Evolutionary conservation across 192 early-diverging fungal genomes (phyloP).

Genomic region (Oehlia diaphana): DNA sequence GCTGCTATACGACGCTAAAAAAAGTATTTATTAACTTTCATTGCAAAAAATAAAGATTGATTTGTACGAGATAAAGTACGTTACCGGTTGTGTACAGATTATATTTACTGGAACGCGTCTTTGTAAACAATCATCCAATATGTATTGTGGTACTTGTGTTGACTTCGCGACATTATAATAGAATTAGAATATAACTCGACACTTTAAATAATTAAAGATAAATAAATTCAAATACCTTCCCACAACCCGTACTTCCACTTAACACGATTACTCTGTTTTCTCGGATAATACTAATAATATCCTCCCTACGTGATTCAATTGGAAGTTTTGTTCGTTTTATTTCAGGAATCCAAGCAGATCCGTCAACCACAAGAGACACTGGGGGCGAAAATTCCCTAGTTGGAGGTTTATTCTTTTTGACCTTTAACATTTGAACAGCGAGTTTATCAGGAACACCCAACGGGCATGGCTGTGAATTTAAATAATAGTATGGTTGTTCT

Average conservation of each 20-base stretch:
- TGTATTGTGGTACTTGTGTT: slow-evolving; percentile 38
- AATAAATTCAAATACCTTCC: slow-evolving; percentile 28
- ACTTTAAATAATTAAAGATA: not conserved
- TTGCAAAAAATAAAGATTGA: not conserved
- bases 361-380: not conserved
- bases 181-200: not conserved
- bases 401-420: slow-evolving; percentile 13
- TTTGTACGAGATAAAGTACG: not conserved
- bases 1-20: slow-evolving; percentile 34
- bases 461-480: not conserved
- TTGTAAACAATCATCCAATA: slow-evolving; percentile 31
- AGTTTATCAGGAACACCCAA: not conserved
- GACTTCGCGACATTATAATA: slow-evolving; percentile 8
- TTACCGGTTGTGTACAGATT: slow-evolving; percentile 37
- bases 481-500: not conserved
- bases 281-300: slow-evolving; percentile 31
- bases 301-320: slow-evolving; percentile 21
- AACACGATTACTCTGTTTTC: slow-evolving; percentile 29
- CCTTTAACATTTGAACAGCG: slow-evolving; percentile 2
- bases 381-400: slow-evolving; percentile 11
- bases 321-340: slow-evolving; percentile 22
- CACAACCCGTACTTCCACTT: slow-evolving; percentile 37
- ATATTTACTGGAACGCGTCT: slow-evolving; percentile 26
- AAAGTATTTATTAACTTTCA: not conserved
- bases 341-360: slow-evolving; percentile 23